Base-by-base conservation (phyloP, 352 stramenopile species). In the Phytophthora chlamydospora region DNA sequence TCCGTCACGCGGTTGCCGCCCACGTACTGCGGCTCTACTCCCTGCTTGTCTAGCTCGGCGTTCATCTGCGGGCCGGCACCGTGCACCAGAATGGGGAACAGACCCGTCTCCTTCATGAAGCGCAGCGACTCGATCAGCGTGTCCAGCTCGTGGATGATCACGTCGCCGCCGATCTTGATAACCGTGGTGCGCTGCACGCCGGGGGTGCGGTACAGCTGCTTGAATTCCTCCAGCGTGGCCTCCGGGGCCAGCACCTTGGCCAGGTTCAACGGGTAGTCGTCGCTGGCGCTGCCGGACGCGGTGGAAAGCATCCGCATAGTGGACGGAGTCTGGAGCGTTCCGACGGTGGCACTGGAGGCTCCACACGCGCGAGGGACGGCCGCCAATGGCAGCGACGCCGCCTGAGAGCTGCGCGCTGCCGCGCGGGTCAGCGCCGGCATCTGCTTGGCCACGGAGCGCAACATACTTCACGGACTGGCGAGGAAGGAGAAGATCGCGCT, bases 31-130 rank as follows among this genome's bases (percentile, higher is more conserved):
- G 89, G 88, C 53, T 96, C 88, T 16, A 97, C 75, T 40, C 85
- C 86, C n/a, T 86, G 69, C 31, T 77, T 74, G 27, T 73, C 75
- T 24, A 97, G 76, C 66, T 95, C 86, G 16, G 81, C 85, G 62
- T 96, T 97, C 88, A 96, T 94, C 62, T 97, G 89, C 42, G 89
- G 89, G 6, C 89, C 89, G 11, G 88, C 89, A 51, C 89, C 89
- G 53, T 97, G 89, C 58, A 97, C 88, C 12, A 97, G 59, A 41
- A 97, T 93, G 33, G 88, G 85, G 69, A 91, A 93, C 7, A 97
- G 73, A 0, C 88, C 87, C 6, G 82, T 85, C 34, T 94, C 78
- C 49, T 89, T 80, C 66, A 97, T 85, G 59, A 94, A 95, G 47
- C 83, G 71, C 48, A 94, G 76, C 52, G 86, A 95, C 40, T 89